These are phyloP conservation scores for Plasmodium knowlesi DNA, from an alignment of 169 alveolate genomes.

Conservation along the genomic window DNA sequence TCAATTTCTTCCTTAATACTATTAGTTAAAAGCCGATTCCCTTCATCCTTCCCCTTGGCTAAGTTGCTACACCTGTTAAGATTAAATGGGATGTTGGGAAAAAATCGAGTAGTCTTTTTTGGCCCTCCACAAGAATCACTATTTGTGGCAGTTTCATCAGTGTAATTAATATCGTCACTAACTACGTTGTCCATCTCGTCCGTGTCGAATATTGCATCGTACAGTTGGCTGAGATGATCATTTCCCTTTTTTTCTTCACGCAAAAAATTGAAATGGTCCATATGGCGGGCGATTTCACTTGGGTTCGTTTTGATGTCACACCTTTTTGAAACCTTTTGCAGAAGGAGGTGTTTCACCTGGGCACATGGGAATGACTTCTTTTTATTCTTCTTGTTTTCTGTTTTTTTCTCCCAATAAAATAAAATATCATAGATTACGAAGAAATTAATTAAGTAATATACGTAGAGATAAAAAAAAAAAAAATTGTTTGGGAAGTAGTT, in stretches of 20 bases:
- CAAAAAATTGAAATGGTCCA: background rate
- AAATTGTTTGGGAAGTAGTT: constrained; percentile 41
- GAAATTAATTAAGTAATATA: constrained; percentile 34
- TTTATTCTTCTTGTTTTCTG: constrained; percentile 5
- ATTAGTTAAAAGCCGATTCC: constrained; percentile 26
- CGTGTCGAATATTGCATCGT: background rate
- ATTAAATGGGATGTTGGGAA: background rate
- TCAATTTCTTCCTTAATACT: constrained; percentile 65
- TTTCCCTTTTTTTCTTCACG: background rate
- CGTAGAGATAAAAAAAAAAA: constrained; percentile 49
- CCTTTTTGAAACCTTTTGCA: background rate
- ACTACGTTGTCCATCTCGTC: constrained; percentile 7
- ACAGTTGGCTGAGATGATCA: background rate
- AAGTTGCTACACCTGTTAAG: constrained; percentile 2
- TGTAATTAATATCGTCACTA: background rate
- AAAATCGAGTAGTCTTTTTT: background rate
- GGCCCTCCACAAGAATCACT: background rate
- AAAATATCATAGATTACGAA: constrained; percentile 40
- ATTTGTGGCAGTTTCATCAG: background rate
- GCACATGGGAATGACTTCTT: background rate
- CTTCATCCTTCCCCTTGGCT: constrained; percentile 4
- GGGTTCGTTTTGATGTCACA: background rate
- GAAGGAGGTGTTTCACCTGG: background rate
- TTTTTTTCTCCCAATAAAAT: constrained; percentile 48
- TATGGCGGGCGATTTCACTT: background rate